phyloP scores from a whole-genome alignment of 176 grass and related monocot genomes.

The barley (Hordeum vulgare) region MorexV3_pseudomolecules_assembly NC_058522.1:146689833-146690332 shows the following conservation, averaged over 20 bases:
- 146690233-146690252: slow-evolving; percentile 59
- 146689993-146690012: slow-evolving; percentile 29
- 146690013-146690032: slow-evolving; percentile 38
- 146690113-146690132: slow-evolving; percentile 52
- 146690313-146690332: slow-evolving; percentile 75
- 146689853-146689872: slow-evolving; percentile 74
- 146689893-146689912: slow-evolving; percentile 97
- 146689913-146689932: slow-evolving; percentile 88
- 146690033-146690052: slow-evolving; percentile 69
- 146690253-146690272: slow-evolving; percentile 56
- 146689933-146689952: slow-evolving; percentile 66
- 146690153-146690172: slow-evolving; percentile 37
- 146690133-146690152: slow-evolving; percentile 49
- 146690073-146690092: slow-evolving; percentile 57
- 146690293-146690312: slow-evolving; percentile 61
- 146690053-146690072: slow-evolving; percentile 81
- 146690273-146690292: slow-evolving; percentile 73
- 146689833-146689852: slow-evolving; percentile 54
- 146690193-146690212: slow-evolving; percentile 62
- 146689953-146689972: slow-evolving; percentile 69
- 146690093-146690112: neutral
- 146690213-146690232: slow-evolving; percentile 87
- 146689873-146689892: slow-evolving; percentile 72
- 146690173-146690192: slow-evolving; percentile 41
- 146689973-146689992: slow-evolving; percentile 59